Base-by-base conservation (phyloP, 139 green algal species). In the Chloropicon primus region DNA sequence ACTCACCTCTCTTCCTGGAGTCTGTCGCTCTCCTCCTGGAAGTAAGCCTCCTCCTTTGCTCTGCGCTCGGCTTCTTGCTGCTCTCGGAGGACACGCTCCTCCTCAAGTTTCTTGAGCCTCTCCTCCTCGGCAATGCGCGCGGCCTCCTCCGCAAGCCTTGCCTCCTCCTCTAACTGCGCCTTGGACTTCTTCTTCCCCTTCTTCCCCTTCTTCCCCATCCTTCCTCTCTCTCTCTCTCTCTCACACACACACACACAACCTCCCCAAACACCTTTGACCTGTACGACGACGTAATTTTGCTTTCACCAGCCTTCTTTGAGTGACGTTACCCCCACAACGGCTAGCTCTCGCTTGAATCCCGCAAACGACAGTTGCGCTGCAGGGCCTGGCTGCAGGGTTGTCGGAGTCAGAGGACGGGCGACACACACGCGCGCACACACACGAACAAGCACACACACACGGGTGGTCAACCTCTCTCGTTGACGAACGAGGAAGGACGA, bases 41-140 rank as follows among this genome's bases (percentile, higher is more conserved):
- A 24, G 26, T 28, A 25, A 24, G 25, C 26, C 26, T 54, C 26
- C 26, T 77, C 74, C 26, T 71, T 53, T 10, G 26, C 74, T 24
- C 26, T 54, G 22, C 74, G 21, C 74, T 77, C 27, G 22, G 22
- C 24, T 24, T 54, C 26, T 27, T 77, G 24, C 74, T 77, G 24
- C 74, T 77, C 74, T 24, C 26, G 74, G 22, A 26, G 74, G 26
- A 54, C 22, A 17, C 26, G 26, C 76, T 79, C 76, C 41, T 62
- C 41, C 17, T 62, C 41, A 5, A 62, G 41, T 62, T 62, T 62
- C 41, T 62, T 62, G 10, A 62, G 41, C 10, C 41, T 5, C 41
- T 62, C 41, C 41, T 62, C 41, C 41, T 62, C 41, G 41, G 41
- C 41, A 17, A 62, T 62, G 10, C 41, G 41, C 41, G 41, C 41